phyloP scores from a whole-genome alignment of 2,329 filamentous ascomycete genomes.

The Knufia petricola region DNA sequence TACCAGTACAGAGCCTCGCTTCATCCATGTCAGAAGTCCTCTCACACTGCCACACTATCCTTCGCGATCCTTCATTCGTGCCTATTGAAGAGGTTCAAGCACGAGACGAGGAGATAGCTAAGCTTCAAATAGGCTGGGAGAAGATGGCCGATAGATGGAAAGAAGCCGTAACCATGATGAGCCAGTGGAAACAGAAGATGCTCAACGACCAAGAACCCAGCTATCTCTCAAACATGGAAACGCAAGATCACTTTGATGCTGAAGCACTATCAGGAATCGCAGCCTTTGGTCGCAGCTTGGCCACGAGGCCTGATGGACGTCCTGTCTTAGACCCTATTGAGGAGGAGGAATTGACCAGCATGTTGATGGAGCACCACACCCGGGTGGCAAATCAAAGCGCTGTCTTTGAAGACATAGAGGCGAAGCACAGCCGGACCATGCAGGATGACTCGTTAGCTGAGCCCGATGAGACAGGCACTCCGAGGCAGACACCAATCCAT shows the following conservation, averaged over 20 bases:
- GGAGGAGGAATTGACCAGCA: constrained; percentile 18
- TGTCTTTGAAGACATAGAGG: constrained; percentile 11
- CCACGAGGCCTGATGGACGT: constrained; percentile 26
- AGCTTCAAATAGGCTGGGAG: constrained; percentile 77
- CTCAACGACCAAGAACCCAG: constrained; percentile 22
- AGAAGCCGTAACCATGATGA: constrained; percentile 82
- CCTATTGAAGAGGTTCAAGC: constrained; percentile 87
- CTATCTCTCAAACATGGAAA: constrained; percentile 26
- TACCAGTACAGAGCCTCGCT: constrained; percentile 59
- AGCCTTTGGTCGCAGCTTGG: constrained; percentile 26
- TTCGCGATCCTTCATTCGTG: constrained; percentile 94
- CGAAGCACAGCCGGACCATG: constrained; percentile 2
- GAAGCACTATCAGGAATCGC: constrained; percentile 36
- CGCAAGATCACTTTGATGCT: constrained; percentile 24
- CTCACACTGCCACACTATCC: constrained; percentile 67
- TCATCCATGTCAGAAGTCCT: constrained; percentile 66
- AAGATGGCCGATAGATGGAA: constrained; percentile 88
- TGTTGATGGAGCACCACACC: constrained; percentile 13
- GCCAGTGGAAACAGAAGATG: constrained; percentile 82
- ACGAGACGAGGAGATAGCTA: constrained; percentile 82
- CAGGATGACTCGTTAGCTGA: constrained; percentile 3
- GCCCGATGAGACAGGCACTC: constrained; percentile 4
- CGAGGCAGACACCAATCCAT: constrained; percentile 3
- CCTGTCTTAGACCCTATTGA: constrained; percentile 25
- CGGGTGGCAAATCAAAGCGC: background rate